Percentiles rank a stretch among this genome's conserved stretches.
phyloP scores from a whole-genome alignment of 306 rosid species.

The Trifolium fragiferum region DNA sequence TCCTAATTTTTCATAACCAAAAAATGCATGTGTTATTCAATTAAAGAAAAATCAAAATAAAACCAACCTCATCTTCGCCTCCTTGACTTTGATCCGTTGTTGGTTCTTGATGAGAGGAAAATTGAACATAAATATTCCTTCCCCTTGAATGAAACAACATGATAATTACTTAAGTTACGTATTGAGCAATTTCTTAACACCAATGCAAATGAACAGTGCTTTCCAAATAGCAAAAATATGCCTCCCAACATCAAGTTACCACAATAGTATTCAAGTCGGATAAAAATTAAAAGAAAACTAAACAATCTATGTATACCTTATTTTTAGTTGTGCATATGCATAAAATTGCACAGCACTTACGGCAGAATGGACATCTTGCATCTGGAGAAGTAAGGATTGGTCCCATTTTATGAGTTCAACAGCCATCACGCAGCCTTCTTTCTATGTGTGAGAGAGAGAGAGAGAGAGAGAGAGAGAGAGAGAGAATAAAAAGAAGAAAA shows the following conservation, averaged over 20 bases:
- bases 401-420: too few relatives aligned
- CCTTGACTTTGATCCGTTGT: conserved; percentile 94
- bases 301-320: conserved; percentile 57
- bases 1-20: conserved; percentile 27
- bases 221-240: conserved; percentile 13
- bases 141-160: conserved; percentile 61
- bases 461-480: too few relatives aligned
- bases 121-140: conserved; percentile 95
- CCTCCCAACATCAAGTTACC: not conserved
- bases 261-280: conserved; percentile 14
- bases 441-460: too few relatives aligned
- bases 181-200: conserved; percentile 20
- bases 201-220: conserved; percentile 2
- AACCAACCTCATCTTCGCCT: conserved; percentile 91
- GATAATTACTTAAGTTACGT: not conserved
- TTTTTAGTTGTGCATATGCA: conserved; percentile 82
- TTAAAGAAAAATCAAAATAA: conserved; percentile 27
- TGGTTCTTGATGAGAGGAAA: conserved; percentile 93
- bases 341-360: conserved; percentile 82
- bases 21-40: conserved; percentile 12
- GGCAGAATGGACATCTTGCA: conserved; percentile 86
- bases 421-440: too few relatives aligned
- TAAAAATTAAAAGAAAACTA: not conserved
- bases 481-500: too few relatives aligned
- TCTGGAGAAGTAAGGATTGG: conserved; percentile 63